Conservation (phyloP, 148 eudicot genomes). For the Spergularia bocconei region DNA sequence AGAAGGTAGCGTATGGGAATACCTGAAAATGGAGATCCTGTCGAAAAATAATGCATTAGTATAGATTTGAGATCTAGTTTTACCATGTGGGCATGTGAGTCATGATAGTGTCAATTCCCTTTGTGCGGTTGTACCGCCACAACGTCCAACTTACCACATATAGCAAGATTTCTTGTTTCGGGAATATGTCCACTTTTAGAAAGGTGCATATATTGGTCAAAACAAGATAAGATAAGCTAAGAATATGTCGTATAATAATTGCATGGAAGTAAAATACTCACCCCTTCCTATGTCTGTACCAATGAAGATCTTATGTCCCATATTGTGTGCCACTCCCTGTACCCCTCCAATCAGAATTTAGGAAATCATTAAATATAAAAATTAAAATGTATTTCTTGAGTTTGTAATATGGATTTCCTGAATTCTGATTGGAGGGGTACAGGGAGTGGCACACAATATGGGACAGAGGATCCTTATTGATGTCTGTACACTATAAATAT, state of each 20-base stretch:
- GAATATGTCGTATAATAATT: slow-evolving; percentile 4
- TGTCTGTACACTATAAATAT: slow-evolving; percentile 10
- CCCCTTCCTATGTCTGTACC: not conserved
- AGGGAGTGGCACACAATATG: too few species aligned
- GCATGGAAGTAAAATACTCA: not conserved
- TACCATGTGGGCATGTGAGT: slow-evolving; percentile 13
- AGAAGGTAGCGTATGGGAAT: too few species aligned
- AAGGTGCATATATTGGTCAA: slow-evolving; percentile 5
- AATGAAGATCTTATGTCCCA: too few species aligned
- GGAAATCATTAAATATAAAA: too few species aligned
- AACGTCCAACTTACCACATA: slow-evolving; percentile 11
- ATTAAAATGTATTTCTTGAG: too few species aligned
- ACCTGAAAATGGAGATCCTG: too few species aligned
- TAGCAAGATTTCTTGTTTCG: slow-evolving; percentile 12
- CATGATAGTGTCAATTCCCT: not conserved
- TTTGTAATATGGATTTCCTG: too few species aligned
- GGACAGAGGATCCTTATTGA: too few species aligned
- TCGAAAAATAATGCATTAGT: not conserved
- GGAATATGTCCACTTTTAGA: slow-evolving; percentile 22
- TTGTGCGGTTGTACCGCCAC: not conserved
- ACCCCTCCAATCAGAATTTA: too few species aligned
- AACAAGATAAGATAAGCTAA: slow-evolving; percentile 26
- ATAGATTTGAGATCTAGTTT: slow-evolving; percentile 3
- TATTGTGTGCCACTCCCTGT: too few species aligned
- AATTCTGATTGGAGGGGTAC: too few species aligned